Evolutionary conservation across 2,329 filamentous ascomycete genomes (phyloP), one percentile per base, ranked within the genome.

Genomic region (Sporothrix humicola): DNA sequence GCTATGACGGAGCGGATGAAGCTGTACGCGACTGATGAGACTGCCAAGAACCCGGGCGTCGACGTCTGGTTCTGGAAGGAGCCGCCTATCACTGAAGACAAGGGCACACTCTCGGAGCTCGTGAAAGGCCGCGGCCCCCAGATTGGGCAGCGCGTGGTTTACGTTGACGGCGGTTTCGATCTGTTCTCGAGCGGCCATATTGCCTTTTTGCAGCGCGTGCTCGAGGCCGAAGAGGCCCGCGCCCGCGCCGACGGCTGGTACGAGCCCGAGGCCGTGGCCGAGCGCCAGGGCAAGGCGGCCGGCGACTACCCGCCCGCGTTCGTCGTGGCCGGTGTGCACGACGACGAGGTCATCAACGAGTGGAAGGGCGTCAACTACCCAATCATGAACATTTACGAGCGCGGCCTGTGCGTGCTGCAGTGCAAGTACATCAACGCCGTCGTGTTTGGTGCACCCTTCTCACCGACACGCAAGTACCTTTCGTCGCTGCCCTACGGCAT

Each of bases 351-450:
- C 74, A 97, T 99, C 82, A 99, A 99, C 83, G 86, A 92, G 79
- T 97, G 94, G 92, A 98, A 98, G 83, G 95, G 96, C 50, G 88
- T 98, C 78, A 99, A 99, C 84, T 99, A 98, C 81, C 96, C 96
- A 37, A 98, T 99, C 84, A 99, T 99, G 96, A 99, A 98, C 85
- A 95, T 97, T 73, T 97, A 95, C 79, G 96, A 99, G 85, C 92
- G 96, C 58, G 95, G 95, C 1, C 89, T 99, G 26, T 99, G 96
- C 81, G 95, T 98, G 44, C 85, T 98, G 76, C 96, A 99, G 80
- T 99, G 96, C 86, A 92, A 97, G 91, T 97, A 97, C 83, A 88
- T 98, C 79, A 89, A 97, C 81, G 91, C 93, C 54, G 91, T 97
- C 72, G 85, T 98, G 75, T 97, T 99, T 79, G 93, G 93, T 52